phyloP scores from a whole-genome alignment of 2,329 filamentous ascomycete genomes.

The Chlorencoelia australis region DNA sequence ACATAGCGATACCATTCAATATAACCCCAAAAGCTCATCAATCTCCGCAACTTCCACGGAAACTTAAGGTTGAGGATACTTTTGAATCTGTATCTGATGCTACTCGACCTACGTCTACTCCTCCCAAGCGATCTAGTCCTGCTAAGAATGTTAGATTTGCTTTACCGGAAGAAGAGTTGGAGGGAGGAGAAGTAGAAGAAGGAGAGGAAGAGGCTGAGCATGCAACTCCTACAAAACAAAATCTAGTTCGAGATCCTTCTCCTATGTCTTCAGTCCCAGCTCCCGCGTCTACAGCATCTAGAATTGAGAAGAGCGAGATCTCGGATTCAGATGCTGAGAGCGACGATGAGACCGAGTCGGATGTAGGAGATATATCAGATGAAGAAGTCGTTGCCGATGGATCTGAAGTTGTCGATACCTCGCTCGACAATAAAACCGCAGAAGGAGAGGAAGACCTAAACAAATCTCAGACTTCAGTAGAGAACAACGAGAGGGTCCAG shows the following conservation, averaged over 20 bases:
- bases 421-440: no score
- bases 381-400: not conserved
- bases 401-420: no score
- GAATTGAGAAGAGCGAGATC: conserved; percentile 16
- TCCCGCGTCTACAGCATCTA: not conserved
- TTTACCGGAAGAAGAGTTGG: conserved; percentile 7
- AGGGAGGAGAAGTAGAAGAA: conserved; percentile 6
- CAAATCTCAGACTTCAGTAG: no score
- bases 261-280: not conserved
- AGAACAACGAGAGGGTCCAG: no score
- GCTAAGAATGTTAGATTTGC: conserved; percentile 23
- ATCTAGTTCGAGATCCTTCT: not conserved
- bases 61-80: conserved; percentile 21
- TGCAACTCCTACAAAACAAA: conserved; percentile 2
- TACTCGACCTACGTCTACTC: conserved; percentile 15
- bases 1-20: conserved; percentile 19
- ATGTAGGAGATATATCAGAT: no score
- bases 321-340: conserved; percentile 23
- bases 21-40: conserved; percentile 5
- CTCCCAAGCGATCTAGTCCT: conserved; percentile 18
- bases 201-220: not conserved
- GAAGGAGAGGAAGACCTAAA: no score
- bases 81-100: conserved; percentile 15
- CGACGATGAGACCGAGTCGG: conserved; percentile 6
- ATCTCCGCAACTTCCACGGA: conserved; percentile 13